Evolutionary conservation across 1,139 yeast species (phyloP), one percentile per base, ranked within the genome.

Genomic region (Magnusiomyces magnusii): DNA sequence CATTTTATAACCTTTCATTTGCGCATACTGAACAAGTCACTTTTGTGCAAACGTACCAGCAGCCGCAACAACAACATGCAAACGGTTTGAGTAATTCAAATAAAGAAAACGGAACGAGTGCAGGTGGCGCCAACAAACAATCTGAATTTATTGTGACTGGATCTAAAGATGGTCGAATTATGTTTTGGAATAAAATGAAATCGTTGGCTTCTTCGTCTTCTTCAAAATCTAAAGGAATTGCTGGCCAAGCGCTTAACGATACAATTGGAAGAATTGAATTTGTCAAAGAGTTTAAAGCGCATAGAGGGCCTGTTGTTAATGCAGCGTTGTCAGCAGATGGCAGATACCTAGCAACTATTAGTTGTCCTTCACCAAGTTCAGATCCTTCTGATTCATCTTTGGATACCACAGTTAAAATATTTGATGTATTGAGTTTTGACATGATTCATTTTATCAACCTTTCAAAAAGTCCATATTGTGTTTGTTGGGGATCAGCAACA

Each of bases 401-500:
- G 25, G 74, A 76, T 58, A 57, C 61, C 13, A 64, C 69, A 1
- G 56, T 75, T 44, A 76, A 72, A 63, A 64, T 79, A 2, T 79
- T 77, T 65, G 82, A 79, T 58, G 69, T 78, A 51, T 66, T 62
- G 19, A 71, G 65, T 28, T 66, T 75, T 42, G 80, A 79, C 61
- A 76, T 79, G 80, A 72, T 76, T 19, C 75, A 71, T 57, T 72
- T 75, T n/a, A 51, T 67, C 27, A 67, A 69, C 54, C 54, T 67
- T n/a, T 59, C 57, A 15, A 59, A 60, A 54, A 49, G 42, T 24
- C 69, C 71, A 2, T 55, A 58, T 31, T 57, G 63, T 23, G 57
- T 61, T 25, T 60, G 64, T 56, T 66, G 67, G 67, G 56, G 54
- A 64, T 53, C 61, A 62, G 56, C 56, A 53, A 5, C 56, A 58